Percentiles rank a stretch among this genome's conserved stretches.
Conservation (phyloP, 192 early-diverging fungal genomes). For the Obelidium mucronatum region DNA sequence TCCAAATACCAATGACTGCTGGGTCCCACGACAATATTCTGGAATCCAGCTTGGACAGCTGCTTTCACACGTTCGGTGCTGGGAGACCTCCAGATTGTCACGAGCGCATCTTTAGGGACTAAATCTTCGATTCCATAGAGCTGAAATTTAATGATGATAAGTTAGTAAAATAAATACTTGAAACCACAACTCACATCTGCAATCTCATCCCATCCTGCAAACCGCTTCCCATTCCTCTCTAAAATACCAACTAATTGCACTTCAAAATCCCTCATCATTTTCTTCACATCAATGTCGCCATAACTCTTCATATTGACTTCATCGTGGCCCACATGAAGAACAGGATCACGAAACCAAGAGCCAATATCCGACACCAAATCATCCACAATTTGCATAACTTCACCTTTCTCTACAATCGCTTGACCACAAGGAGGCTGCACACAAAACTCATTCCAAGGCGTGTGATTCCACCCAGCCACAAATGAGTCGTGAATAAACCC, state of each 20-base stretch:
- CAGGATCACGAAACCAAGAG: constrained; percentile 71
- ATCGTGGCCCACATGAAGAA: constrained; percentile 72
- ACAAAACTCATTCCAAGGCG: constrained; percentile 6
- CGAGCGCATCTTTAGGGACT: constrained; percentile 14
- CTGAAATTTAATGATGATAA: background rate
- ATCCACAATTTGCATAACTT: constrained; percentile 68
- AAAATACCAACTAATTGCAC: constrained; percentile 4
- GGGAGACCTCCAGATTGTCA: constrained; percentile 15
- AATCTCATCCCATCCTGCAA: constrained; percentile 27
- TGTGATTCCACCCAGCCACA: background rate
- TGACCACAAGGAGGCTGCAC: constrained; percentile 76
- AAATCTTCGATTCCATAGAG: background rate
- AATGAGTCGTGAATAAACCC: background rate
- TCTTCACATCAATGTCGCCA: background rate
- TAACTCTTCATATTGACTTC: constrained; percentile 36
- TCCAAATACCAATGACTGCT: constrained; percentile 18
- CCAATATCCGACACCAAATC: constrained; percentile 73
- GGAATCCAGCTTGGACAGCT: background rate
- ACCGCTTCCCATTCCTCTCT: constrained; percentile 6
- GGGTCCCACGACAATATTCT: constrained; percentile 10
- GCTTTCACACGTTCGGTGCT: background rate
- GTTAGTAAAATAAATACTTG: background rate
- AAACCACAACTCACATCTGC: background rate
- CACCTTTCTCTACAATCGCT: constrained; percentile 21
- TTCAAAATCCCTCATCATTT: constrained; percentile 1